Evolutionary conservation across 2,329 filamentous ascomycete species (phyloP), one percentile per base, ranked within the genome.

Genomic region (Alternaria alternata): DNA sequence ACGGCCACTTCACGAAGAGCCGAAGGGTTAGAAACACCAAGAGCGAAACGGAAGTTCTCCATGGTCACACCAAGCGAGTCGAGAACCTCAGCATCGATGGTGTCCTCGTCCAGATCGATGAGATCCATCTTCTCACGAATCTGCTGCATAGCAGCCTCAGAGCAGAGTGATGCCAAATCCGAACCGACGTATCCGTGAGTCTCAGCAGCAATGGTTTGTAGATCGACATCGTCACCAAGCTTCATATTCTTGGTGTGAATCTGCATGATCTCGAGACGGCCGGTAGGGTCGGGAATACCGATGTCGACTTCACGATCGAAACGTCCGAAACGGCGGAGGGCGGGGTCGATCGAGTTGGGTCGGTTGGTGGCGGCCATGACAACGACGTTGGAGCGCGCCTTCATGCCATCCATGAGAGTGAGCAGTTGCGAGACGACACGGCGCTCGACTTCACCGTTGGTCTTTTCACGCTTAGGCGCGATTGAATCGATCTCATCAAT

Each of bases 201-300:
- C 85, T 99, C 95, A 30, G 95, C 89, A 55, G 95, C 95, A 75
- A 99, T 97, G 75, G 93, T 90, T 85, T 97, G 94, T 44, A 99
- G 88, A 75, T 99, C 95, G 63, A 99, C 95, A 73, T 98, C 95
- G 59, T 98, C 95, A 61, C 83, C 93, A 63, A 99, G 88, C 87
- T 99, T 99, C 95, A 99, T 99, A 88, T 99, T 99, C 91, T 99
- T 99, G 81, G 95, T 99, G 87, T 99, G 95, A 71, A 99, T 99
- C 82, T 96, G 93, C 63, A 99, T 89, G 77, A 99, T 98, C 87
- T 99, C 95, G 38, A 99, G 91, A 87, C 95, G 95, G 66, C 95
- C 95, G 73, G 94, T 98, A 52, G 95, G 95, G 83, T 98, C 95
- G 54, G 95, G 95, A 70, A 98, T 96, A 76, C 94, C 94, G 76